These are phyloP conservation scores for Eucalyptus sp. DNA, from an alignment of 345 rosid genomes.

Conservation along the genomic window DNA sequence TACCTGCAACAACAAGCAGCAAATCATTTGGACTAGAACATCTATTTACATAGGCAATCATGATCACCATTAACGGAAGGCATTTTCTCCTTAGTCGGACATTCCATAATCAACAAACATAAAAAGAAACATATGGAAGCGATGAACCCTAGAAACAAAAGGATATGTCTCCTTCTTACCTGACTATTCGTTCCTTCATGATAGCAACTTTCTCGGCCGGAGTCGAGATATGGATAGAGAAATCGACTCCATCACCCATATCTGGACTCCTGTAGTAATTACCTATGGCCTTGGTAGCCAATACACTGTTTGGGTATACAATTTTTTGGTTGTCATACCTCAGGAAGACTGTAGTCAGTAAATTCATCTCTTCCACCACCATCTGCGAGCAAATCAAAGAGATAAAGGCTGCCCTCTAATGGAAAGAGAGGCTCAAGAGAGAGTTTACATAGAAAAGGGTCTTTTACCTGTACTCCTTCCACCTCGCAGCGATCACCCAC, in stretches of 20 bases:
- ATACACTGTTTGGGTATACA: constrained; percentile 18
- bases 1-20: not conserved
- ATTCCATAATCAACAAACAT: not conserved
- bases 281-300: constrained; percentile 28
- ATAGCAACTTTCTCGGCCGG: constrained; percentile 24
- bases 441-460: not conserved
- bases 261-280: constrained; percentile 41
- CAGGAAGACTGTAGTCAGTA: constrained; percentile 34
- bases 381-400: constrained; percentile 8
- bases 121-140: not conserved
- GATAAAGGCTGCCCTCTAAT: not conserved
- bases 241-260: constrained; percentile 23
- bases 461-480: constrained; percentile 28
- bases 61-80: not conserved
- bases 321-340: constrained; percentile 36
- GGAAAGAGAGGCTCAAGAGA: not conserved
- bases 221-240: constrained; percentile 33
- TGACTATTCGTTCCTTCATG: constrained; percentile 19
- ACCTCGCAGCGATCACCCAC: constrained; percentile 42
- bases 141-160: not conserved
- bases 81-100: not conserved
- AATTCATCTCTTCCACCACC: constrained; percentile 39
- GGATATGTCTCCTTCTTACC: constrained; percentile 1
- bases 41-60: not conserved
- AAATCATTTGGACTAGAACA: not conserved